These are phyloP conservation scores for Irpex rosettiformis DNA, from an alignment of 1,284 basidiomycete genomes.

Conservation along the genomic window DNA sequence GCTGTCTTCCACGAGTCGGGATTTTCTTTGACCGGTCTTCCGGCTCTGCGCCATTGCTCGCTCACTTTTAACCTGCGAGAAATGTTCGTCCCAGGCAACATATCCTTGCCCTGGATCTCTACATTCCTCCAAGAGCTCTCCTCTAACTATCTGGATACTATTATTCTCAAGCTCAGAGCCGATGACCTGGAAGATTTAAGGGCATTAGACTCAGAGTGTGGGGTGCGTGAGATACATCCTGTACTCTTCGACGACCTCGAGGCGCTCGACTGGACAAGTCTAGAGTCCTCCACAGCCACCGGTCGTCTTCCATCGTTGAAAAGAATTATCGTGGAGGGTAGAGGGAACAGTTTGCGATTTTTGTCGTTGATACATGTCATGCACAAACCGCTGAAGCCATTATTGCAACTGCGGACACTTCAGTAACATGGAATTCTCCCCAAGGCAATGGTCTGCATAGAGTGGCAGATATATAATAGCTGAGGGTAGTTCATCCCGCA, in stretches of 20 bases:
- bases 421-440: not conserved
- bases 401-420: not conserved
- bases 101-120: constrained; percentile 27
- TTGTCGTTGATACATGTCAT: not conserved
- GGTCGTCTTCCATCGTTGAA: constrained; percentile 4
- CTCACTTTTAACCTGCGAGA: constrained; percentile 21
- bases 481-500: not conserved
- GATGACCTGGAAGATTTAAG: constrained; percentile 24
- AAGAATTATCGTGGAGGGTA: constrained; percentile 18
- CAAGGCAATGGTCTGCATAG: no score
- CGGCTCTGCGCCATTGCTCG: constrained; percentile 15
- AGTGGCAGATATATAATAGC: no score
- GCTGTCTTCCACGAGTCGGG: constrained; percentile 13
- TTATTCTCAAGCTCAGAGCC: constrained; percentile 19
- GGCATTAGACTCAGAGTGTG: constrained; percentile 25
- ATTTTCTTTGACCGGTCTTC: constrained; percentile 15
- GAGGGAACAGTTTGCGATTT: constrained; percentile 4
- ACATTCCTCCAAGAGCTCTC: constrained; percentile 23
- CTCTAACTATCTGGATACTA: constrained; percentile 21
- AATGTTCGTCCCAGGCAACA: constrained; percentile 23
- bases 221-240: constrained; percentile 18
- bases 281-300: constrained; percentile 6
- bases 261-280: constrained; percentile 21
- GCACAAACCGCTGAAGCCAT: not conserved
- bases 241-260: constrained; percentile 23